Evolutionary conservation across 371 early-diverging fungal genomes (phyloP), one percentile per base, ranked within the genome.

Genomic region (Racocetra persica): DNA sequence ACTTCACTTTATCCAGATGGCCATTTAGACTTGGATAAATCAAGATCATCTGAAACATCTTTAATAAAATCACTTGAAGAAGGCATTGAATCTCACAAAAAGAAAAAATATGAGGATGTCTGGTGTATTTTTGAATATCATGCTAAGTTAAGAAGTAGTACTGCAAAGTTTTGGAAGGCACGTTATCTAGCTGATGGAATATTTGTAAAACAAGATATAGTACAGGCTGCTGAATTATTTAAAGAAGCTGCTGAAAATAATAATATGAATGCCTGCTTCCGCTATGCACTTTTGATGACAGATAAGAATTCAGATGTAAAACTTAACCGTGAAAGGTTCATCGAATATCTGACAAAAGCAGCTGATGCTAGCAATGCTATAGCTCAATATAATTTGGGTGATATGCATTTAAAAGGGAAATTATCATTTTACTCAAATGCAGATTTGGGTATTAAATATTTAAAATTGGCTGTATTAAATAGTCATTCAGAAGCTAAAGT

Each of bases 71-170:
- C 71, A n/a, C 49, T 71, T 24, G 7, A 8, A 10, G 76, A 75
- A 36, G 76, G 76, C 32, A 36, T 75, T 18, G 38, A 6, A 16
- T 10, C 36, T 41, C 57, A 60, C 59, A 38, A 71, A 26, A 59
- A 11, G 4, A 24, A 5, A 10, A 38, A 57, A 59, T 24, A 59
- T 41, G 11, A 41, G 26, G 59, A 4, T 5, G 76, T 60, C 16
- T 75, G 76, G 76, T 18, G 59, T 20, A 52, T n/a, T 36, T 75
- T 75, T 24, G 26, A 75, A 2, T n/a, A 13, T 22, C 76, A 75
- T 62, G 60, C 57, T 5, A 22, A 14, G n/a, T 18, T 75, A 41
- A 60, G 60, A 59, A 45, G 36, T 60, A 18, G 18, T 0, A 18
- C 5, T 38, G 76, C 76, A 5, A 75, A 55, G 59, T 75, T 59